Base-by-base conservation (phyloP, 2,329 filamentous ascomycete genomes). In the Parasarocladium wereldwijsianum region DNA sequence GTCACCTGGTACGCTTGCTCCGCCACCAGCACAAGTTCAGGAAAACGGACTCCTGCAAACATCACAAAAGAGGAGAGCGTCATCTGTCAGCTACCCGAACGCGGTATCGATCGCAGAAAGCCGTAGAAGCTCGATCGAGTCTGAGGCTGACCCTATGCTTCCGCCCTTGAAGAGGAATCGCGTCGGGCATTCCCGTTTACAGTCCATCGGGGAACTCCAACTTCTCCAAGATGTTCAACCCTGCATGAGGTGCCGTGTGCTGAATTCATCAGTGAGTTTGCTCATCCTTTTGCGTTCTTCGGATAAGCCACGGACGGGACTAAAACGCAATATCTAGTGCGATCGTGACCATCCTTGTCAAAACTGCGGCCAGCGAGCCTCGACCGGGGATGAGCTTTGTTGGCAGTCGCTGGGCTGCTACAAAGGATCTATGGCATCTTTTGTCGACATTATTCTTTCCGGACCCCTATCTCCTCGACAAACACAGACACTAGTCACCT, bases 141-240 rank as follows among this genome's bases (percentile, higher is more conserved):
- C 58, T 2, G 62, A 66, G 26, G 50, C 56, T 21, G 65, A 71
- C 32, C 57, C 64, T 12, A 47, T 67, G 23, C 50, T 72, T 3
- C 67, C 67, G 6, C 67, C 67, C 4, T 40, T 71, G 32, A 70
- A 70, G 44, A 54, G 60, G 37, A 65, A 59, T 31, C 57, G 64
- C 24, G 55, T 63, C 17, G 64, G 62, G 4, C 64, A 65, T 37
- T 58, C 62, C 21, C 59, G 64, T 15, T 49, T 72, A 2, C 58
- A 70, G 40, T 71, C 67, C 12, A 71, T 72, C 26, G 65, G 60
- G 24, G 67, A 71, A 44, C 54, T 72, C 4, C 57, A 56, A 23
- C 52, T 71, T 7, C 51, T 64, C 12, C 58, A 55, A 22, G 58
- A 64, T 20, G 45, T 52, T 11, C 57, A 57, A 11, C 55, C 59